Conservation (phyloP, 106 monocot genomes). For the Gastrodia elata region DNA sequence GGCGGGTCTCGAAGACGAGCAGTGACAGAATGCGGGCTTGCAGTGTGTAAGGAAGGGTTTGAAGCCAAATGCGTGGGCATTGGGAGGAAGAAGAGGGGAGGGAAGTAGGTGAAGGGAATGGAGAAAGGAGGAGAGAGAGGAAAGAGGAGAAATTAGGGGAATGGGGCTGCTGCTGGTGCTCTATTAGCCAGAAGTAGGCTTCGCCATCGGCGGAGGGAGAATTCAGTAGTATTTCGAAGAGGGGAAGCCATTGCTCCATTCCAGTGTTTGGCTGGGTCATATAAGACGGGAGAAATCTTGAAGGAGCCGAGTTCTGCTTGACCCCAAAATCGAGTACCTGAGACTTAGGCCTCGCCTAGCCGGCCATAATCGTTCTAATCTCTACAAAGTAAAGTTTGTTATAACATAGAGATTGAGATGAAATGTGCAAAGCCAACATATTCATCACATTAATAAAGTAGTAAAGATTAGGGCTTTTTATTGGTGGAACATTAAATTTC, state of each 20-base stretch:
- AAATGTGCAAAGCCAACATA: too few relatives aligned
- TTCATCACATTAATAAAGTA: too few relatives aligned
- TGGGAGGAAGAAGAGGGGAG: not conserved
- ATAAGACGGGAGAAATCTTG: too few relatives aligned
- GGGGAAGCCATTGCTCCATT: conserved; percentile 75
- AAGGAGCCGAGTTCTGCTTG: too few relatives aligned
- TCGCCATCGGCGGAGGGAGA: conserved; percentile 57
- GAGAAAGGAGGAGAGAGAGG: conserved; percentile 36
- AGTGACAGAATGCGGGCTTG: conserved; percentile 86
- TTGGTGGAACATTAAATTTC: too few relatives aligned
- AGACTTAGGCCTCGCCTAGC: too few relatives aligned
- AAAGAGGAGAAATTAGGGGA: conserved; percentile 10
- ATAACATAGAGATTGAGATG: too few relatives aligned
- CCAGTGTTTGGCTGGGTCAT: too few relatives aligned
- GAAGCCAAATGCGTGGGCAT: conserved; percentile 18
- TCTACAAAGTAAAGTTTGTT: too few relatives aligned
- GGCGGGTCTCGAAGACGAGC: conserved; percentile 32
- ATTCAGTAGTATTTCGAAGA: conserved; percentile 61
- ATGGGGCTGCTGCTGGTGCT: conserved; percentile 13
- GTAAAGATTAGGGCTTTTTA: too few relatives aligned
- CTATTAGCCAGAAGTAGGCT: conserved; percentile 42
- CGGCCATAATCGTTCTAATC: too few relatives aligned
- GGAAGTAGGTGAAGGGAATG: conserved; percentile 7
- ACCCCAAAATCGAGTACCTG: too few relatives aligned
- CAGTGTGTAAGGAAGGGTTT: conserved; percentile 49